These are phyloP conservation scores for Gracilaria caudata DNA, from an alignment of 23 red algal species.

Conservation along the genomic window DNA sequence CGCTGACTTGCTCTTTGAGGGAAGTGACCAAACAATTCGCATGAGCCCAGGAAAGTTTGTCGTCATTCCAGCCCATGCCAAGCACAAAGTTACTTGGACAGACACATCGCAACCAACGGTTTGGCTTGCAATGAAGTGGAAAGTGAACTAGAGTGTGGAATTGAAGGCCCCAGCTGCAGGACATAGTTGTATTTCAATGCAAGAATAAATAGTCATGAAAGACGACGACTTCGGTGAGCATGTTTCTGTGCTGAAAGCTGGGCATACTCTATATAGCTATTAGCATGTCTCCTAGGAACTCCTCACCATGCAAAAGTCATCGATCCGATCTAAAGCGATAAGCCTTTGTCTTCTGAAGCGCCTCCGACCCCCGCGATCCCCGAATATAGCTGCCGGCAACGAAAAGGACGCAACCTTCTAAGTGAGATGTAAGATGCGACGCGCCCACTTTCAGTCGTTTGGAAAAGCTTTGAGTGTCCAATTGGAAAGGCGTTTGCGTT, in stretches of 20 bases:
- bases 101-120: constrained; percentile 31
- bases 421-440: too few species aligned
- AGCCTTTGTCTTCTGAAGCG: not conserved
- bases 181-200: not conserved
- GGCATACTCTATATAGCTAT: too few species aligned
- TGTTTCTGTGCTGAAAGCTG: not conserved
- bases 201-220: not conserved
- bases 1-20: constrained; percentile 49
- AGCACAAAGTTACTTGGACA: constrained; percentile 55
- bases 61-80: constrained; percentile 37
- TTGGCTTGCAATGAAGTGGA: constrained; percentile 66
- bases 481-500: too few species aligned
- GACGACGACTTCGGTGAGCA: not conserved
- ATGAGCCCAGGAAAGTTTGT: constrained; percentile 50
- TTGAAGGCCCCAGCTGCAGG: not conserved
- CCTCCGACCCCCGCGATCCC: not conserved
- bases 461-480: not conserved
- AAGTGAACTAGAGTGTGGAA: not conserved
- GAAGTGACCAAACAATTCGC: constrained; percentile 15
- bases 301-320: not conserved
- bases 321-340: not conserved
- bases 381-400: not conserved
- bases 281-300: too few species aligned
- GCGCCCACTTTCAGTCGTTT: too few species aligned
- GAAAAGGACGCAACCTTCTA: too few species aligned